Base-by-base conservation (phyloP, 352 stramenopile genomes). In the Phytophthora megakarya region DNA sequence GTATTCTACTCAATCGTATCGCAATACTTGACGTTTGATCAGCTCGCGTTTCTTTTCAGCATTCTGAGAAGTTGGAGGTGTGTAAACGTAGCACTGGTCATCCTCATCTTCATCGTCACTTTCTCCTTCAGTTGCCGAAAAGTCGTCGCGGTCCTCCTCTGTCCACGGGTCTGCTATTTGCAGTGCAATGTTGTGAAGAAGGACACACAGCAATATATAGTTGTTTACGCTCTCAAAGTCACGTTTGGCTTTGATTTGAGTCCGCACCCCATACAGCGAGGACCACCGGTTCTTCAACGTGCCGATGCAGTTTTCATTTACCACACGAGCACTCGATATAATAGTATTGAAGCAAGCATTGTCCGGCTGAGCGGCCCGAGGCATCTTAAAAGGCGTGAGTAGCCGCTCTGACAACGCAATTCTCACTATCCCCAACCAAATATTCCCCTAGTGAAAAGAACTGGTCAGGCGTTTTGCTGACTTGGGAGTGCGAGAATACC, bases 231-330 rank as follows among this genome's bases (percentile, higher is more conserved):
- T 9, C 1, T 4, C 13, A 44, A 57, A 65, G 21, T 65, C 28
- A 16, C 46, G 3, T 13, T 58, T 57, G 1, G 15, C 13, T 4
- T 50, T 50, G 12, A 65, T 58, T 13, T 58, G 56, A 2, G 39
- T 65, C 2, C 37, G 22, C 0, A 65, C 15, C 10, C 38, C 56
- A 3, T 58, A 26, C 2, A 65, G 28, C 2, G 39, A 57, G 2
- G 12, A 19, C 46, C 47, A 65, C 3, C 57, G 37, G 10, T 65
- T 65, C 28, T 51, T 65, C 8, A 47, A 18, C 0, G 16, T 6
- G 1, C 57, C 57, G 23, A 64, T 58, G 19, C 26, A 58, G 11
- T 65, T 65, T 28, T 65, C 47, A 28, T 52, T 58, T 0, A 65
- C 11, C 1, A 64, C 56, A 9, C 55, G 55, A 1, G 55, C 35